A percentile compares a stretch with the other conserved stretches of the same genome.
Conservation (phyloP, 176 grass and related monocot species). For the Ananas comosus region DNA sequence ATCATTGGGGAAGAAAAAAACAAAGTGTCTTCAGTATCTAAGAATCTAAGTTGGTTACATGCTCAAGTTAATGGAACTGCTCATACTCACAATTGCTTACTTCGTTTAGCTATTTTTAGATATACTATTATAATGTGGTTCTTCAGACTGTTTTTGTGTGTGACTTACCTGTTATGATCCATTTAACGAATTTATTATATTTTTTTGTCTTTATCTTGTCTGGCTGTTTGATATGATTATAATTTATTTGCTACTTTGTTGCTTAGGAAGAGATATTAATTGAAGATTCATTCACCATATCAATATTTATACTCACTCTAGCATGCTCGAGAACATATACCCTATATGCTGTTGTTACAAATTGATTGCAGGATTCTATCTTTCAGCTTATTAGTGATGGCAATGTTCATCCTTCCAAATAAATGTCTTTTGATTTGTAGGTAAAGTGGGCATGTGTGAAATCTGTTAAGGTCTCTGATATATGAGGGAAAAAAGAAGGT, state of each 20-base stretch:
- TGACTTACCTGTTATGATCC: too few relatives aligned
- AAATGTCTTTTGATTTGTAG: constrained; percentile 99
- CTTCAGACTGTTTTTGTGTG: too few relatives aligned
- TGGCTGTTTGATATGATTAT: neutral
- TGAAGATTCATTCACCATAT: constrained; percentile 16
- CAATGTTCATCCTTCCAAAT: constrained; percentile 88
- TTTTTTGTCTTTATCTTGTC: constrained; percentile 5
- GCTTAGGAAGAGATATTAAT: constrained; percentile 7
- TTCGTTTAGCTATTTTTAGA: too few relatives aligned
- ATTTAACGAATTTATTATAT: neutral
- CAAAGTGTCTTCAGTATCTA: too few relatives aligned
- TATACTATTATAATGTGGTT: too few relatives aligned
- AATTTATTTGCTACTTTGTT: neutral
- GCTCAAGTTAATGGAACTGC: too few relatives aligned
- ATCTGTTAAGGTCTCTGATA: constrained; percentile 77
- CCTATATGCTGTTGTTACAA: constrained; percentile 5
- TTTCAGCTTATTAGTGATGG: constrained; percentile 68
- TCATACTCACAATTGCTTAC: too few relatives aligned
- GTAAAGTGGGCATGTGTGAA: constrained; percentile 81
- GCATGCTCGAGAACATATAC: neutral
- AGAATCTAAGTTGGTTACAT: too few relatives aligned
- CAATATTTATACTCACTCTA: neutral
- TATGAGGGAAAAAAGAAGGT: constrained; percentile 91
- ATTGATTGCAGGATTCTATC: constrained; percentile 68
- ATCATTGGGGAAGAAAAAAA: too few relatives aligned